phyloP scores from a whole-genome alignment of 805 yeast genomes.

The Saturnispora dispora region DNA sequence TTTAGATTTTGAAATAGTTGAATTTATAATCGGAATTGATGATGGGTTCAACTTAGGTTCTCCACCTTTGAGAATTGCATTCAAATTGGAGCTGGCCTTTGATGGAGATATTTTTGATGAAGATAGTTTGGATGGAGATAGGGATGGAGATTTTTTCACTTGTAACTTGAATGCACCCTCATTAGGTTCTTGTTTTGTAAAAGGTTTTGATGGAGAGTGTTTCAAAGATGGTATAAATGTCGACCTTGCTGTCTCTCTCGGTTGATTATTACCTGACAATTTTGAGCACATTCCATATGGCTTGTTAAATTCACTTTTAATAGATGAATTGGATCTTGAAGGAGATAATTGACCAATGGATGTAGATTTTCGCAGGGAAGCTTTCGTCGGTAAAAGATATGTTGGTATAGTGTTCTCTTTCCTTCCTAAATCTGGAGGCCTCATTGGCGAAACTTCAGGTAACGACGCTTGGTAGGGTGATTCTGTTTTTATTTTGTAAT shows the following conservation, averaged over 20 bases:
- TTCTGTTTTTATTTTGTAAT: conserved; percentile 9
- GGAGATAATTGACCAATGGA: conserved; percentile 9
- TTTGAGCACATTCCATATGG: background rate
- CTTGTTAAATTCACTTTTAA: background rate
- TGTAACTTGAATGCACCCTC: background rate
- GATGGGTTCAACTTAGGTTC: conserved; percentile 3
- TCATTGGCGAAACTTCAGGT: background rate
- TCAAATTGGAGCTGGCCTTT: conserved; percentile 16
- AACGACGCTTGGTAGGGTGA: background rate
- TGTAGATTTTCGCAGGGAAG: conserved; percentile 14
- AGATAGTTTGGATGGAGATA: conserved; percentile 9
- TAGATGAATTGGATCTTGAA: conserved; percentile 2
- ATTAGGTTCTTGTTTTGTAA: background rate
- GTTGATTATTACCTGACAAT: background rate
- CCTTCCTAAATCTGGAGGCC: conserved; percentile 5
- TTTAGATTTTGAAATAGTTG: conserved; percentile 5
- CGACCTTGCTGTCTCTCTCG: background rate
- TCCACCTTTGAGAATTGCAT: conserved; percentile 5
- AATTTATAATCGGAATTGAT: background rate
- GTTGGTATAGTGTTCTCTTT: conserved; percentile 14
- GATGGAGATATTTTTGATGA: conserved; percentile 15
- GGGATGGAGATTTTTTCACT: conserved; percentile 6
- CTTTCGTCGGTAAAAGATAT: conserved; percentile 18
- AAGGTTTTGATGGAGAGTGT: conserved; percentile 1
- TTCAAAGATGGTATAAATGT: background rate